These are phyloP conservation scores for Pythium folliculosum DNA, from an alignment of 352 stramenopile species.

Conservation along the genomic window DNA sequence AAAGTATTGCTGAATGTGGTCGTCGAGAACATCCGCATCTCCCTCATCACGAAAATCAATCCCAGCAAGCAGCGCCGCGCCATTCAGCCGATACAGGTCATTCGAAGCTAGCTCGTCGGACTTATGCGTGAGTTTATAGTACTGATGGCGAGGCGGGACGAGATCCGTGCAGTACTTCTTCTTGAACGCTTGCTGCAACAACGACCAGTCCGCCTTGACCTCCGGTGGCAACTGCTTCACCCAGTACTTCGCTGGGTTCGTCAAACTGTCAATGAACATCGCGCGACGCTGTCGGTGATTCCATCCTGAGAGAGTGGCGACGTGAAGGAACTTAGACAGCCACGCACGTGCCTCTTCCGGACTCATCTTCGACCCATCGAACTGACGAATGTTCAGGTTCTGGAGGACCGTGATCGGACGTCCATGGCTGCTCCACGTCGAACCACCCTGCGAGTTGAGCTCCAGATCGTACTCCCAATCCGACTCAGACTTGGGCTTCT, in stretches of 20 bases:
- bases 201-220: too few species aligned
- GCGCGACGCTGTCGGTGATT: too few species aligned
- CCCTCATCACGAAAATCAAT: conserved; percentile 19
- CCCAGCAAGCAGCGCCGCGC: background rate
- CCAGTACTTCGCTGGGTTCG: conserved; percentile 12
- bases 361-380: background rate
- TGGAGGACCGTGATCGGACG: too few species aligned
- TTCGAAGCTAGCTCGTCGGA: conserved; percentile 18
- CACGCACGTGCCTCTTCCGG: background rate
- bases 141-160: background rate
- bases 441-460: too few species aligned
- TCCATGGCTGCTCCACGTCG: too few species aligned
- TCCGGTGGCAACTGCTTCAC: conserved; percentile 6
- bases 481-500: too few species aligned
- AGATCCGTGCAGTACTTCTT: conserved; percentile 21
- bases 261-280: conserved; percentile 14
- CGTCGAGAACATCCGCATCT: conserved; percentile 1
- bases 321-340: conserved; percentile 13
- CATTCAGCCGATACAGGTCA: conserved; percentile 29
- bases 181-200: conserved; percentile 4
- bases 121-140: conserved; percentile 24
- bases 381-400: too few species aligned
- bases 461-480: too few species aligned
- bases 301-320: conserved; percentile 14
- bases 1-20: conserved; percentile 26